Percentiles rank a stretch among this genome's conserved stretches.
These are phyloP conservation scores for Calvatia gigantea DNA, from an alignment of 768 basidiomycete species.

Conservation along the genomic window DNA sequence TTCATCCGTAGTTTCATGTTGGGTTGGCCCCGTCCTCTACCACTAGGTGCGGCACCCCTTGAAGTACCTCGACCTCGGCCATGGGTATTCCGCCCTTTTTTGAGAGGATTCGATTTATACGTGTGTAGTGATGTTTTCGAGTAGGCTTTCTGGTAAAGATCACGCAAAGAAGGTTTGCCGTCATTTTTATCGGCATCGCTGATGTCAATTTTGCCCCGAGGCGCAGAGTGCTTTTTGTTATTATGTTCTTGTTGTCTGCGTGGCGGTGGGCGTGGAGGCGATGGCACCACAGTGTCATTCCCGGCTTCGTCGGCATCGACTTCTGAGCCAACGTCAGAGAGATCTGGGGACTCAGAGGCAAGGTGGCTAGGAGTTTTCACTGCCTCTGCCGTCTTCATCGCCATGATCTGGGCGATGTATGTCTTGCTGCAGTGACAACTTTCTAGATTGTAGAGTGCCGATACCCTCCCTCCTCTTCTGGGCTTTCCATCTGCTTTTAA, in stretches of 20 bases:
- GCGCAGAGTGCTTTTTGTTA: slow-evolving; percentile 16
- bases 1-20: slow-evolving; percentile 87
- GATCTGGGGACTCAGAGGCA: background rate
- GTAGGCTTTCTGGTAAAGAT: slow-evolving; percentile 62
- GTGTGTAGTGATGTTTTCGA: slow-evolving; percentile 54
- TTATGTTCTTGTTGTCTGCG: slow-evolving; percentile 15
- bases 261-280: slow-evolving; percentile 8
- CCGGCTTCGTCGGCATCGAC: background rate
- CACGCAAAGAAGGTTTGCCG: slow-evolving; percentile 44
- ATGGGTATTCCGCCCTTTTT: background rate
- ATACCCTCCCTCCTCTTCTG: slow-evolving; percentile 52
- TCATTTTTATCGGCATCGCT: slow-evolving; percentile 15
- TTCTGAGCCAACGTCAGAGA: background rate
- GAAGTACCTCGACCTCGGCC: slow-evolving; percentile 11
- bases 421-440: slow-evolving; percentile 17
- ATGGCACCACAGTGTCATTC: background rate
- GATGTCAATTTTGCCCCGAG: slow-evolving; percentile 10
- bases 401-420: slow-evolving; percentile 13
- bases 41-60: slow-evolving; percentile 20
- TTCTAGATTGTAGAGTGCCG: slow-evolving; percentile 18
- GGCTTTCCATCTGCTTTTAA: slow-evolving; percentile 75
- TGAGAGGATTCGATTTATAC: slow-evolving; percentile 45
- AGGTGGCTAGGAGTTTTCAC: slow-evolving; percentile 9
- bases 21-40: slow-evolving; percentile 42
- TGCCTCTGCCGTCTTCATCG: slow-evolving; percentile 17